Evolutionary conservation across 73 alveolate genomes (phyloP).

Genomic region (Tetrahymena malaccensis): DNA sequence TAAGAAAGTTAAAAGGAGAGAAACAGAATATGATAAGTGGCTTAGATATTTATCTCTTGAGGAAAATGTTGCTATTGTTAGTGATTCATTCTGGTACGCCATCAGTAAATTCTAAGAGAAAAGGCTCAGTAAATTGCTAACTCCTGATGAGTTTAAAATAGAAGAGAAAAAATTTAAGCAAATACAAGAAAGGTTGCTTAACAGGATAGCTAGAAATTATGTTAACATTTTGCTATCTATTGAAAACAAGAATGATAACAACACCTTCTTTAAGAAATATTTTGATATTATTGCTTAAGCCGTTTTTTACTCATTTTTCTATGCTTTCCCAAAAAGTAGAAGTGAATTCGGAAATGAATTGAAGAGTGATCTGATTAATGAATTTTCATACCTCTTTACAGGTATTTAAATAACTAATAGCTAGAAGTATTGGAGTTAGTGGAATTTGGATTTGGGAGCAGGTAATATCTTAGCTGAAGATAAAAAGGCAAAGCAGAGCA

Average conservation of each 20-base stretch:
- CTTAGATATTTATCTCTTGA: conserved; percentile 16
- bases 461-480: conserved; percentile 45
- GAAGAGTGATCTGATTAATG: conserved; percentile 23
- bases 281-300: conserved; percentile 56
- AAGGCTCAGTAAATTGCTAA: not conserved
- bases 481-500: not conserved
- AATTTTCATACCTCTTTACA: conserved; percentile 33
- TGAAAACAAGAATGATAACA: conserved; percentile 32
- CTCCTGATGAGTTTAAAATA: conserved; percentile 28
- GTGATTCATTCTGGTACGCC: conserved; percentile 34
- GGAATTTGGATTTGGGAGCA: conserved; percentile 54
- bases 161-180: not conserved
- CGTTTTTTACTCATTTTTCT: conserved; percentile 47
- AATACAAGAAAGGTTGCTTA: conserved; percentile 20
- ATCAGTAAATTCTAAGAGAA: conserved; percentile 27
- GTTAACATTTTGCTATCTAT: conserved; percentile 40
- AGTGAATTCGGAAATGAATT: conserved; percentile 42
- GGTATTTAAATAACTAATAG: conserved; percentile 43
- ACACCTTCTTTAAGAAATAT: conserved; percentile 44
- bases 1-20: not conserved
- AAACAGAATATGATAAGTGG: conserved; percentile 16
- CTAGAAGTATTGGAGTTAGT: conserved; percentile 38
- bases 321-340: conserved; percentile 48
- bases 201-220: conserved; percentile 42
- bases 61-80: conserved; percentile 28